Base-by-base conservation (phyloP, 371 early-diverging fungal genomes). In the Massospora cicadina region DNA sequence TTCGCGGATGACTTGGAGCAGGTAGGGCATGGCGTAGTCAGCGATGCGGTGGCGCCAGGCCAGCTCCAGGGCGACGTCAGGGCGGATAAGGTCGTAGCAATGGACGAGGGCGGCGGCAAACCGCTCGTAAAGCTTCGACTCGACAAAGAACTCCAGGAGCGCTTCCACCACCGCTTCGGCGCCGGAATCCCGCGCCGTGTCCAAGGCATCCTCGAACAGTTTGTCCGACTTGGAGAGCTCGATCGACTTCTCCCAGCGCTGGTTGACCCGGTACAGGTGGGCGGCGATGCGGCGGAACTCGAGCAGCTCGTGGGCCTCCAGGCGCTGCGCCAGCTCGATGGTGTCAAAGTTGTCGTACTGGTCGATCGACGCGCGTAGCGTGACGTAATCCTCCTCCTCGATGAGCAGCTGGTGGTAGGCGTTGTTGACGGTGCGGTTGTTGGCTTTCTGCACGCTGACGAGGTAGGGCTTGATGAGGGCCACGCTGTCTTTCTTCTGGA, bases 261-360 rank as follows among this genome's bases (percentile, higher is more conserved):
- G 87, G 82, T 92, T 94, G 67, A 78, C 83, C 80, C 83, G 60
- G 82, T 93, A 96, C 62, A 98, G 75, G 67, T 89, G 90, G 0
- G 96, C 92, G 10, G 95, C 89, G 66, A 98, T 92, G 54, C 97
- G 83, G 23, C 96, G 86, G 84, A 98, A 98, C 76, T 97, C 96
- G 21, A 98, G 73, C 28, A 95, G 78, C 65, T 91, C 93, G 72
- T 96, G 97, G 75, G 88, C 88, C 74, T 94, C 95, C 63, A 98
- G 76, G 24, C 90, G 81, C 69, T 87, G 81, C 0, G 96, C 95
- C 64, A 98, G 79, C 1, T 89, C 86, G 58, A 93, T 76, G 64
- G 83, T 82, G 72, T 96, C 96, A 81, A 95, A 89, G 79, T 90
- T 89, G 73, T 88, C 86, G 75, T 87, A 88, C 63, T 81, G 79